Percentiles rank a stretch among this genome's conserved stretches.
Conservation (phyloP, 495 filamentous ascomycete species). For the Oidiodendron maius region DNA sequence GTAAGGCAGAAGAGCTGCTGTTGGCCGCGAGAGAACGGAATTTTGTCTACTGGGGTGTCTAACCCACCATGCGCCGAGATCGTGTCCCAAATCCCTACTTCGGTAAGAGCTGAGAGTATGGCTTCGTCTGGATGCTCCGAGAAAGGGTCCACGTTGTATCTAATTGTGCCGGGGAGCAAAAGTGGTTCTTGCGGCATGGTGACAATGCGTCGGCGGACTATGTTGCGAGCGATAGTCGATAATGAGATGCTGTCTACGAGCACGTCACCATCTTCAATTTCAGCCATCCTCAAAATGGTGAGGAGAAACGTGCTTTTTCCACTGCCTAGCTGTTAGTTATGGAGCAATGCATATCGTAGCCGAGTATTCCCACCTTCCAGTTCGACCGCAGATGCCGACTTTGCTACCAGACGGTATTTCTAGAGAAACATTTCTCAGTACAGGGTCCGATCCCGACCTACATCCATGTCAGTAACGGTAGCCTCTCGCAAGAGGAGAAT, state of each 20-base stretch:
- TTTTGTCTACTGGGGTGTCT: slow-evolving; percentile 37
- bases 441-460: slow-evolving; percentile 27
- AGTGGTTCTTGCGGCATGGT: slow-evolving; percentile 49
- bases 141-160: slow-evolving; percentile 34
- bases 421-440: slow-evolving; percentile 68
- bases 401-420: slow-evolving; percentile 68
- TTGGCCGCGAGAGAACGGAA: slow-evolving; percentile 46
- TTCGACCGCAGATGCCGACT: slow-evolving; percentile 27
- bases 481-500: no score
- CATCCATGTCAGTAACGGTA: slow-evolving; percentile 26
- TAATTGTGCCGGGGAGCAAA: slow-evolving; percentile 32
- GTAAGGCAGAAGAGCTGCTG: slow-evolving; percentile 50
- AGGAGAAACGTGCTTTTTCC: slow-evolving; percentile 31
- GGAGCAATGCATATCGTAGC: slow-evolving; percentile 38
- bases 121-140: slow-evolving; percentile 21
- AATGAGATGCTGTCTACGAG: slow-evolving; percentile 31
- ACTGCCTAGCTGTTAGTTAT: slow-evolving; percentile 37
- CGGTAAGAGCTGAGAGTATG: slow-evolving; percentile 33
- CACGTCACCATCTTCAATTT: slow-evolving; percentile 24
- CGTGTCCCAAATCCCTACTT: slow-evolving; percentile 35
- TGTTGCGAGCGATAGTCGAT: slow-evolving; percentile 15
- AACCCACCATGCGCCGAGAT: slow-evolving; percentile 39
- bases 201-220: slow-evolving; percentile 29
- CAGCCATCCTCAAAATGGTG: slow-evolving; percentile 29
- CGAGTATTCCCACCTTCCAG: slow-evolving; percentile 14